phyloP scores from a whole-genome alignment of 495 filamentous ascomycete genomes.

The Daldinia loculata region DNA sequence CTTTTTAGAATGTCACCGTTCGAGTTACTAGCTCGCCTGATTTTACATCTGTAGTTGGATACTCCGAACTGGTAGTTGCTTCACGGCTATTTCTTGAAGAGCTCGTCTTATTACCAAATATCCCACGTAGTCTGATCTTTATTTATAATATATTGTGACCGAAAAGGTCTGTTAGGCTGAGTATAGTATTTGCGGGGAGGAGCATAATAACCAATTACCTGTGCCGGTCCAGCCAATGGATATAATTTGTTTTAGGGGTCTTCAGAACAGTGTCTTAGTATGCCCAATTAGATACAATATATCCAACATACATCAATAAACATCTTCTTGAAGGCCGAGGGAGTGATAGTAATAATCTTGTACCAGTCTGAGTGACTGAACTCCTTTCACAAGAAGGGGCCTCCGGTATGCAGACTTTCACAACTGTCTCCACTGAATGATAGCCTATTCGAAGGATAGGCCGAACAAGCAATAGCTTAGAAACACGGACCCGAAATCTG shows the following conservation, averaged over 20 bases:
- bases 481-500: neutral
- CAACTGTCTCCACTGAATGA: neutral
- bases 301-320: neutral
- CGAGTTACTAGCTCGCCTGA: neutral
- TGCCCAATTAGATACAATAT: neutral
- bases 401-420: neutral
- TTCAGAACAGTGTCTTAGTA: neutral
- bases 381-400: neutral
- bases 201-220: neutral
- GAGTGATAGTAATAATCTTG: neutral
- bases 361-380: neutral
- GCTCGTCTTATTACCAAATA: neutral
- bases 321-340: neutral
- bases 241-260: neutral
- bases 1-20: neutral
- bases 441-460: conserved; percentile 11
- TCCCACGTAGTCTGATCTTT: neutral
- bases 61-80: neutral
- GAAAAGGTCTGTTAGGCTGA: neutral
- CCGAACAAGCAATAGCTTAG: neutral
- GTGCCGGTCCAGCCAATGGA: neutral
- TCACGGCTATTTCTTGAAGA: neutral
- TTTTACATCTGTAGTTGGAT: neutral
- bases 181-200: neutral
- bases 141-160: neutral